Percentiles rank a stretch among this genome's conserved stretches.
Conservation (phyloP, 2,329 filamentous ascomycete genomes). For the Huntiella abstrusa region DNA sequence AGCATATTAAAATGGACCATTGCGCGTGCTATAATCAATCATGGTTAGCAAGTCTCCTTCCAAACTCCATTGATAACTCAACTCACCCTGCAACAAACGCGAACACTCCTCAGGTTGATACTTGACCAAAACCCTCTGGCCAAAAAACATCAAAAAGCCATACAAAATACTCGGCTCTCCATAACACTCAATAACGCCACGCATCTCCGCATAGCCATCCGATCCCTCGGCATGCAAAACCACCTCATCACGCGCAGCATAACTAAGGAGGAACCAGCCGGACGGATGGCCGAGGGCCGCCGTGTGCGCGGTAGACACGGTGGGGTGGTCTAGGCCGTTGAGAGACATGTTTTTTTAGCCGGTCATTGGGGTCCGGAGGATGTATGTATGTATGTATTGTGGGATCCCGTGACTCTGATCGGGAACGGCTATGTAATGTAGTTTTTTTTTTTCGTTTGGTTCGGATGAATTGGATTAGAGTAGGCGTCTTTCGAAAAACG, state of each 20-base stretch:
- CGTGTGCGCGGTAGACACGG: conserved; percentile 72
- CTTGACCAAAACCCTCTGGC: conserved; percentile 80
- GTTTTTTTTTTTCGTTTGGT: no score
- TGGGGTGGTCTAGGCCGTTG: conserved; percentile 73
- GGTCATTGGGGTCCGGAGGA: no score
- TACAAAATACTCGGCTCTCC: conserved; percentile 77
- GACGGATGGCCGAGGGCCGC: conserved; percentile 62
- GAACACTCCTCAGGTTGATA: conserved; percentile 85
- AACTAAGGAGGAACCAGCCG: conserved; percentile 95
- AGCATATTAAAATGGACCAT: conserved; percentile 51
- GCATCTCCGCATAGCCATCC: conserved; percentile 69
- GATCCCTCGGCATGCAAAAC: conserved; percentile 58
- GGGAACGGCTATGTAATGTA: no score
- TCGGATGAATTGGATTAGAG: no score
- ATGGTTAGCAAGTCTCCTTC: not conserved
- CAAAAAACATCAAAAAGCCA: conserved; percentile 75
- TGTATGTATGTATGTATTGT: no score
- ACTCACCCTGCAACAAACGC: conserved; percentile 72
- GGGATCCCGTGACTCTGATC: no score
- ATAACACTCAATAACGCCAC: conserved; percentile 58
- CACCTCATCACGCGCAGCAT: conserved; percentile 73
- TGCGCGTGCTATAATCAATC: conserved; percentile 50
- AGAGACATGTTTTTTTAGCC: conserved; percentile 55
- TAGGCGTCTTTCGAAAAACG: no score
- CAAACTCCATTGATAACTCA: not conserved